phyloP scores from a whole-genome alignment of 164 flowering plant genomes.

The Berberis vulgaris region DNA sequence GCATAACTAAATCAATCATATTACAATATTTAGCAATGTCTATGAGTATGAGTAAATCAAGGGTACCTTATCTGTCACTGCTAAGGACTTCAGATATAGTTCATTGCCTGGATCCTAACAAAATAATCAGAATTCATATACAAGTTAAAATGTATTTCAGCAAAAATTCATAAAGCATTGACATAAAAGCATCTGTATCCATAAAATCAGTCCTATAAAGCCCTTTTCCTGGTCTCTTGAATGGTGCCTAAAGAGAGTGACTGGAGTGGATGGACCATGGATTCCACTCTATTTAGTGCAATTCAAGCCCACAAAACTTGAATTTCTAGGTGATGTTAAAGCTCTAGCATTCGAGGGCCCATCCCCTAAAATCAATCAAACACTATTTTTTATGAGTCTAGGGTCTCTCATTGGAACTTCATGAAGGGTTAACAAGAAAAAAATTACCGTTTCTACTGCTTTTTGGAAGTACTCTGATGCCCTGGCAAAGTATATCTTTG shows the following conservation, averaged over 20 bases:
- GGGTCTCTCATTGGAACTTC: too few relatives aligned
- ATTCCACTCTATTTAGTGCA: too few relatives aligned
- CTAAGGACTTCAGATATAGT: conserved; percentile 60
- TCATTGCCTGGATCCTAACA: conserved; percentile 63
- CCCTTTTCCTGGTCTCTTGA: too few relatives aligned
- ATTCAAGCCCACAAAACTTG: too few relatives aligned
- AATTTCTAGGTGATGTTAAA: not conserved
- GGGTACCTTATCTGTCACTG: conserved; percentile 62
- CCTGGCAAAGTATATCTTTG: conserved; percentile 47
- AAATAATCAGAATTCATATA: not conserved
- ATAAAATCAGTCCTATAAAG: too few relatives aligned
- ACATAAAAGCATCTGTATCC: not conserved
- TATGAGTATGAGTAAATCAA: not conserved
- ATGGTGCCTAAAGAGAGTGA: too few relatives aligned
- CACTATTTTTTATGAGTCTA: too few relatives aligned
- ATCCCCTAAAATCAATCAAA: not conserved
- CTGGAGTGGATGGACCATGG: too few relatives aligned
- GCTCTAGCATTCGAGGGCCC: not conserved
- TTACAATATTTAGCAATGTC: too few relatives aligned
- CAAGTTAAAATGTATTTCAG: not conserved
- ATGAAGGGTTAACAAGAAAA: not conserved
- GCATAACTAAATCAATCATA: too few relatives aligned
- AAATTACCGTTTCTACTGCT: conserved; percentile 68
- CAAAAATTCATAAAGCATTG: not conserved
- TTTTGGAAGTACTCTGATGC: conserved; percentile 53